These are phyloP conservation scores for Aspergillus proliferans DNA, from an alignment of 2,329 filamentous ascomycete genomes.

Conservation along the genomic window DNA sequence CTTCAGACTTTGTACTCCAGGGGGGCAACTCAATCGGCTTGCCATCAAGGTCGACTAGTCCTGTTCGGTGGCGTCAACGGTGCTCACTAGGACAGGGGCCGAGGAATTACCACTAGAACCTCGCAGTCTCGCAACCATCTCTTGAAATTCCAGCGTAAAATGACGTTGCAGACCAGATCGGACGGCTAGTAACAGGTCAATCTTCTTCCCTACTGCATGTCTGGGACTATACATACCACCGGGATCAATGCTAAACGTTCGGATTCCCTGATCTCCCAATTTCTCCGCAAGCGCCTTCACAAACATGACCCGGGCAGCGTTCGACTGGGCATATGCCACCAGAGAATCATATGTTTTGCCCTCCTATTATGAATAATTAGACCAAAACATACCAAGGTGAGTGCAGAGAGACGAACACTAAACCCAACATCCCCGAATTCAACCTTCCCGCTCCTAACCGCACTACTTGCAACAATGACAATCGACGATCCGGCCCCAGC, in stretches of 20 bases:
- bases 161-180: neutral
- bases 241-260: conserved; percentile 4
- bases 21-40: conserved; percentile 4
- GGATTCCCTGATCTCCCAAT: conserved; percentile 26
- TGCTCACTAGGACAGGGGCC: neutral
- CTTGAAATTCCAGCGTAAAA: neutral
- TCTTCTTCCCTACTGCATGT: neutral
- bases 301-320: conserved; percentile 48
- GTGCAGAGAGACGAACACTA: neutral
- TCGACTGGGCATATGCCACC: conserved; percentile 47
- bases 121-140: neutral
- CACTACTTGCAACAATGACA: neutral
- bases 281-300: conserved; percentile 35
- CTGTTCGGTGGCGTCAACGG: neutral
- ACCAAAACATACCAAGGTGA: neutral
- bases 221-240: neutral
- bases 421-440: neutral
- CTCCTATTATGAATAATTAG: conserved; percentile 8
- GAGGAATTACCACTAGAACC: neutral
- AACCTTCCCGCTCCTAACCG: neutral
- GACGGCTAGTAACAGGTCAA: neutral
- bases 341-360: conserved; percentile 38
- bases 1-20: neutral
- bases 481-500: neutral
- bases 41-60: neutral